Evolutionary conservation across 2,329 filamentous ascomycete genomes (phyloP), one percentile per base, ranked within the genome.

Genomic region (Trichoderma guizhouense): DNA sequence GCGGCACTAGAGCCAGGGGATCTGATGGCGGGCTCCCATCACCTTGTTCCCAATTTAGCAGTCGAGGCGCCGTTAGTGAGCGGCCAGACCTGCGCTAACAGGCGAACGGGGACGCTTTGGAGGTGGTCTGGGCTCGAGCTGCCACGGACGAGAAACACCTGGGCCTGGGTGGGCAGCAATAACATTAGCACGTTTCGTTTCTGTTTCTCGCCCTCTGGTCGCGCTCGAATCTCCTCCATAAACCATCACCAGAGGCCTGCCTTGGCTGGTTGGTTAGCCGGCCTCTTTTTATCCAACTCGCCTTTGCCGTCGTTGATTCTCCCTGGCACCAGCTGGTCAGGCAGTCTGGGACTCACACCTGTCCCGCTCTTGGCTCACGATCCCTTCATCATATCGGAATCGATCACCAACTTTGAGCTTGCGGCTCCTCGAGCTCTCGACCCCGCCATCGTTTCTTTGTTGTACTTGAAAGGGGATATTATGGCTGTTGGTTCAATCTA

Each of bases 41-140:
- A 43, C 43, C n/a, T 51, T 55, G 65, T 72, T 72, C 71, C 71
- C 60, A 72, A 72, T 72, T 72, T 72, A 72, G 71, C 71, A 72
- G 71, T 70, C 64, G 65, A 72, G 69, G 43, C 65, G 71, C 65
- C 71, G 36, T 72, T 72, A 72, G 71, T 58, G 69, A 62, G 65
- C 65, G 71, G 71, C 71, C 63, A 72, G 57, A 57, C 65, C 65
- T 63, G 58, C 68, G 68, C 68, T 63, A 63, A 51, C 62, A 51
- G 53, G 43, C 58, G 26, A 32, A 55, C 39, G 60, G 60, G 55
- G 60, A 68, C 57, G 65, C 39, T 69, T 60, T 72, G 47, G 51
- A 71, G 61, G n/a, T 69, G 66, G 66, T 62, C 66, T 64, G 68
- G 68, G 60, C 68, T 71, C 68, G 39, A 71, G 68, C 68, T 71